Percentiles rank a stretch among this genome's conserved stretches.
phyloP scores from a whole-genome alignment of 2,329 filamentous ascomycete genomes.

The Claviceps sp. region DNA sequence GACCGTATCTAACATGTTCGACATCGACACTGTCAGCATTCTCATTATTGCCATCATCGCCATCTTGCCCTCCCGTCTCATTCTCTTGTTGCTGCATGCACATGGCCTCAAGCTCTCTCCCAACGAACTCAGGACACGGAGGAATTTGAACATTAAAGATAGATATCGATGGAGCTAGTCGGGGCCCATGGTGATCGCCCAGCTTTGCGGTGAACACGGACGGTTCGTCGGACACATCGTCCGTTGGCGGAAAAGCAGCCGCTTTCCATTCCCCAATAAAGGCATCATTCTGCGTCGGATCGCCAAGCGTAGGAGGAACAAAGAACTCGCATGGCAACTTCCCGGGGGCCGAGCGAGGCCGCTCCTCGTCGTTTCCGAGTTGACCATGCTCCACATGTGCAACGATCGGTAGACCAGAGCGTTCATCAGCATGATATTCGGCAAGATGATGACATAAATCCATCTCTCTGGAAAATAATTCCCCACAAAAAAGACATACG shows the following conservation, averaged over 20 bases:
- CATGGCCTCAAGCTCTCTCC: neutral
- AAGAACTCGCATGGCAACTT: neutral
- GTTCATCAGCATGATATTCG: neutral
- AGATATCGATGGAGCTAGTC: neutral
- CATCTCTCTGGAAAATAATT: neutral
- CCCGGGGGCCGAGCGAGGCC: neutral
- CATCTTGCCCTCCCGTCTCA: neutral
- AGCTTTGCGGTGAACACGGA: neutral
- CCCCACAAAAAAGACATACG: neutral
- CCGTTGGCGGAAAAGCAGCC: neutral
- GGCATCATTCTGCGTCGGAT: neutral
- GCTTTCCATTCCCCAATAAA: neutral
- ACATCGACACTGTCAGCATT: neutral
- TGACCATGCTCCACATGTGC: neutral
- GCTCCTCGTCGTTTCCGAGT: neutral
- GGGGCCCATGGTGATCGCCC: conserved; percentile 1
- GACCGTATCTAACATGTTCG: neutral
- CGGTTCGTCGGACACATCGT: neutral
- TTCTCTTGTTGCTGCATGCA: neutral
- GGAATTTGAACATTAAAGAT: neutral
- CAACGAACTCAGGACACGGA: neutral
- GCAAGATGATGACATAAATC: neutral
- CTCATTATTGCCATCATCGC: neutral
- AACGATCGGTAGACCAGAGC: neutral
- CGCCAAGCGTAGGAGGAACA: neutral